Evolutionary conservation across 2,329 filamentous ascomycete species (phyloP).

Genomic region (Peltaster fructicola): DNA sequence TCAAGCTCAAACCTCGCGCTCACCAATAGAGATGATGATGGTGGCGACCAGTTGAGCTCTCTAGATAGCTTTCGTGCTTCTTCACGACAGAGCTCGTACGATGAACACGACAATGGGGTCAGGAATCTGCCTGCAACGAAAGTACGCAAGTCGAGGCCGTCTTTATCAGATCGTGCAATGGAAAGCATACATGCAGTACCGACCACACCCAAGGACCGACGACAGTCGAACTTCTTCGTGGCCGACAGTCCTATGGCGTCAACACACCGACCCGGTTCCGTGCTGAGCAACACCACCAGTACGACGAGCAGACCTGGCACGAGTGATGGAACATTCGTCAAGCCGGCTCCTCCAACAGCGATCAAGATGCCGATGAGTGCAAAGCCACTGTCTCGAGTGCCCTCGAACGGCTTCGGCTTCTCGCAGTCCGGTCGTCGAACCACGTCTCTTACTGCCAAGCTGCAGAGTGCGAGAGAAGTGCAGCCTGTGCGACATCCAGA

Average conservation of each 20-base stretch:
- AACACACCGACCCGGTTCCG: conserved; percentile 44
- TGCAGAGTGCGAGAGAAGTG: conserved; percentile 10
- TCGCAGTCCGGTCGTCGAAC: conserved; percentile 10
- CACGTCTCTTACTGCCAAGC: conserved; percentile 9
- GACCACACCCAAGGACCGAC: conserved; percentile 53
- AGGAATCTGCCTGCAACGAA: too few species aligned
- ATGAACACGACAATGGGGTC: conserved; percentile 15
- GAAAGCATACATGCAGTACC: conserved; percentile 67
- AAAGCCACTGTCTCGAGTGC: conserved; percentile 14
- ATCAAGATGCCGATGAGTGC: conserved; percentile 18
- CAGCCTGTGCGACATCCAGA: conserved; percentile 2
- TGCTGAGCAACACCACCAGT: conserved; percentile 32
- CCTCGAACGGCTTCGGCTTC: conserved; percentile 12
- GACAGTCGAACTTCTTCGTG: conserved; percentile 57
- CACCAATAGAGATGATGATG: conserved; percentile 14
- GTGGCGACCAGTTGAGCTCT: conserved; percentile 24
- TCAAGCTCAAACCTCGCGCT: too few species aligned
- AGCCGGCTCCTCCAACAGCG: conserved; percentile 18
- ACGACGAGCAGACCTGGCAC: conserved; percentile 31
- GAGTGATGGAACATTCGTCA: conserved; percentile 22
- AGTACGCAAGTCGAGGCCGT: conserved; percentile 31
- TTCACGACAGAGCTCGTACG: conserved; percentile 21
- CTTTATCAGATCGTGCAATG: conserved; percentile 67
- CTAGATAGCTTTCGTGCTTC: conserved; percentile 26
- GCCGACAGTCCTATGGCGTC: conserved; percentile 40